Evolutionary conservation across 768 basidiomycete species (phyloP).

Genomic region (Lenzites betulinus): DNA sequence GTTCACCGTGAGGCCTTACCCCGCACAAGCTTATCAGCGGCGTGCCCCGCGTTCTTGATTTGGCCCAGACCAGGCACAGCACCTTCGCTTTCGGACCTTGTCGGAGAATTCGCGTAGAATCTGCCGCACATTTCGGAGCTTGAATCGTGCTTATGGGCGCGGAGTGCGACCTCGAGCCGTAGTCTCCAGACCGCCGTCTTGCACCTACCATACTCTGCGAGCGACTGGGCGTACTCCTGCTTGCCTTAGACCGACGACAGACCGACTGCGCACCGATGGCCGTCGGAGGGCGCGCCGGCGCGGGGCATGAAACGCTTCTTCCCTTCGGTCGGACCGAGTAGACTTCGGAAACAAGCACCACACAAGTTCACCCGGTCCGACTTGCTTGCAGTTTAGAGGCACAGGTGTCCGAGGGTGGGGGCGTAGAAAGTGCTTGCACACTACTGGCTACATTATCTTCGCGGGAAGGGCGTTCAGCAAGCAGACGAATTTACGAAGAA

Average conservation of each 20-base stretch:
- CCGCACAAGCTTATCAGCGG: conserved; percentile 23
- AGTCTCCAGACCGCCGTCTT: not conserved
- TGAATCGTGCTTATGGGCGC: not conserved
- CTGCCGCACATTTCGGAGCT: not conserved
- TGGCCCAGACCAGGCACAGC: conserved; percentile 2
- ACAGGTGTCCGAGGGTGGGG: too few relatives aligned
- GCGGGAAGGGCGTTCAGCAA: too few relatives aligned
- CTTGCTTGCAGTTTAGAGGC: too few relatives aligned
- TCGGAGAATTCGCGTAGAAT: not conserved
- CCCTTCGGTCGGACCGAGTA: not conserved
- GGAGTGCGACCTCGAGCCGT: not conserved
- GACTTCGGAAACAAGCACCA: too few relatives aligned
- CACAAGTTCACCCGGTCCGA: too few relatives aligned
- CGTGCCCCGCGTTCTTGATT: not conserved
- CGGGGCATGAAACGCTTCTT: not conserved
- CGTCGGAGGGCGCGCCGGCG: not conserved
- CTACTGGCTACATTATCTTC: too few relatives aligned
- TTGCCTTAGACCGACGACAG: not conserved
- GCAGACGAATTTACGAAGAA: too few relatives aligned
- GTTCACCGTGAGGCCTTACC: conserved; percentile 13
- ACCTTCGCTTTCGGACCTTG: conserved; percentile 1
- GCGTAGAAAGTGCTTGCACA: too few relatives aligned
- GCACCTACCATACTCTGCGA: not conserved
- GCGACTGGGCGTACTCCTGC: not conserved
- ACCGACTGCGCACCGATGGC: not conserved